Conservation (phyloP, 768 basidiomycete species). For the Calocybe indica region DNA sequence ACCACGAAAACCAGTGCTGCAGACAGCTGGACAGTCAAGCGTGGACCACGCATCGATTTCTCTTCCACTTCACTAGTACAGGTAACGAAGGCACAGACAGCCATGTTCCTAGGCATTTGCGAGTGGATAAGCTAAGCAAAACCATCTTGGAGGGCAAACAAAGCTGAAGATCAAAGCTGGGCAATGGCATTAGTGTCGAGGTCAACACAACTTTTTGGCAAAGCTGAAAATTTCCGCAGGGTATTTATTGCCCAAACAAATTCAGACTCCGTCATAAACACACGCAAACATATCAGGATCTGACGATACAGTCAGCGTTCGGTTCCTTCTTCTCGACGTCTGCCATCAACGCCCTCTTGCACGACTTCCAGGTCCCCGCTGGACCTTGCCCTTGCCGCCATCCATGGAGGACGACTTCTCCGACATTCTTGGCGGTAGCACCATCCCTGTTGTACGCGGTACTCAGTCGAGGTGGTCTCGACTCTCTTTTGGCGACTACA, state of each 20-base stretch:
- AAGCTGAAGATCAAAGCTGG: constrained; percentile 3
- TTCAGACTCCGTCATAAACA: constrained; percentile 23
- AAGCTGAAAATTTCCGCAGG: constrained; percentile 1
- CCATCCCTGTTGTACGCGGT: constrained; percentile 28
- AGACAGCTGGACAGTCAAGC: constrained; percentile 59
- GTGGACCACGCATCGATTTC: constrained; percentile 55
- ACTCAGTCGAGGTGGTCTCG: constrained; percentile 25
- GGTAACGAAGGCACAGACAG: constrained; percentile 70
- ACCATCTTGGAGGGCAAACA: constrained; percentile 4
- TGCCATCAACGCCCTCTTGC: constrained; percentile 28
- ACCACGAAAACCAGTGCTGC: constrained; percentile 35
- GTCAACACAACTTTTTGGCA: not conserved
- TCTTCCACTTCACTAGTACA: constrained; percentile 75
- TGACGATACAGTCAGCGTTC: constrained; percentile 20
- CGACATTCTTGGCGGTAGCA: constrained; percentile 66
- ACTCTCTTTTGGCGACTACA: constrained; percentile 34
- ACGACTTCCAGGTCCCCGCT: constrained; percentile 22
- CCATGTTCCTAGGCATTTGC: constrained; percentile 76
- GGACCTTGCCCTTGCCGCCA: constrained; percentile 17
- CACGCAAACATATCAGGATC: constrained; percentile 24
- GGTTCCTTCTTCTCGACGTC: constrained; percentile 21
- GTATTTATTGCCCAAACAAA: constrained; percentile 3
- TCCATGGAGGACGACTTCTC: constrained; percentile 62
- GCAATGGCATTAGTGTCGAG: constrained; percentile 2
- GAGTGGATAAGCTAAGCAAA: constrained; percentile 40